Conservation (phyloP, 1,284 basidiomycete genomes). For the Trametes hirsuta region DNA sequence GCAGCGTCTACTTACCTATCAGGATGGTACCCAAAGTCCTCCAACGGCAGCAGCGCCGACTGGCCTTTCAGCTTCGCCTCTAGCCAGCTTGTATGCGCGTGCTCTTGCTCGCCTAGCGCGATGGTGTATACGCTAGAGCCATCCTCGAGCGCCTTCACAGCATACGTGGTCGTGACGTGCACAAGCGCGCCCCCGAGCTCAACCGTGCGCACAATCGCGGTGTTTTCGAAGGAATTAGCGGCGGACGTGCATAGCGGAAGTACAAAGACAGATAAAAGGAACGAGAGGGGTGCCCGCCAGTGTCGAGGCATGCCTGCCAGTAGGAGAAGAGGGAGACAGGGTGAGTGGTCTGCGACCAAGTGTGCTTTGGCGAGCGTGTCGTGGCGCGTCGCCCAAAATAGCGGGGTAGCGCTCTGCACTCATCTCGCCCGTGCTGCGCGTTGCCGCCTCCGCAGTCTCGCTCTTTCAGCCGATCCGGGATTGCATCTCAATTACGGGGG, state of each 20-base stretch:
- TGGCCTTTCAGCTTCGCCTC: conserved; percentile 80
- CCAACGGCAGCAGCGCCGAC: conserved; percentile 56
- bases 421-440: background rate
- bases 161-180: conserved; percentile 86
- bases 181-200: conserved; percentile 88
- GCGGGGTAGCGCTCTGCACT: conserved; percentile 7
- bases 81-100: conserved; percentile 73
- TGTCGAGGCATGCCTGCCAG: conserved; percentile 34
- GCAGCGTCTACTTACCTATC: conserved; percentile 47
- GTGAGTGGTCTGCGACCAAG: conserved; percentile 21
- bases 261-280: conserved; percentile 31
- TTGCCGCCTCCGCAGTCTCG: background rate
- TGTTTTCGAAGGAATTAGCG: conserved; percentile 76
- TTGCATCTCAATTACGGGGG: conserved; percentile 5
- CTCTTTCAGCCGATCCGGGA: background rate
- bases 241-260: conserved; percentile 38
- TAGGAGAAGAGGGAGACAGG: conserved; percentile 20
- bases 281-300: conserved; percentile 35
- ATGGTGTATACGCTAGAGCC: conserved; percentile 70
- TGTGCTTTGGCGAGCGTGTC: conserved; percentile 22
- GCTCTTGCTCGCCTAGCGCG: conserved; percentile 67
- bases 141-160: conserved; percentile 72
- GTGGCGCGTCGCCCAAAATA: conserved; percentile 29
- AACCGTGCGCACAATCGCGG: conserved; percentile 81
- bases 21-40: conserved; percentile 51